Evolutionary conservation across 2,329 filamentous ascomycete genomes (phyloP), one percentile per base, ranked within the genome.

Genomic region (Drechslerella dactyloides): DNA sequence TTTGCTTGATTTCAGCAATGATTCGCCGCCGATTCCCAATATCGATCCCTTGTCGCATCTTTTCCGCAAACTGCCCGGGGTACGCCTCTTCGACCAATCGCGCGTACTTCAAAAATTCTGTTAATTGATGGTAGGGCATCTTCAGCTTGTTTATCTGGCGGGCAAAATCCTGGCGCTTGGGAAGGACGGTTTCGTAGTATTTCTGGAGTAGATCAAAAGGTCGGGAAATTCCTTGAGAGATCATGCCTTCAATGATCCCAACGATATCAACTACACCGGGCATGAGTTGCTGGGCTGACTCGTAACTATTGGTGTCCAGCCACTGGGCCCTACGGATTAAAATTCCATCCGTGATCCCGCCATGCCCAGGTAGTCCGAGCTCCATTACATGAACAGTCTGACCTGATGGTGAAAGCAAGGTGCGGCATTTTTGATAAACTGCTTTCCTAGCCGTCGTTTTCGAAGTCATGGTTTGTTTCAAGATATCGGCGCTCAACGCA

Each of bases 321-420:
- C 46, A 51, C 46, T 42, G 44, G 1, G 15, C 37, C 37, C 37
- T 42, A 42, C 37, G 37, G 13, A 42, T 4, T 42, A 42, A 15
- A 2, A 6, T 42, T 13, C 37, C 13, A 13, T 42, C 13, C 2
- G 15, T 6, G 2, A 42, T 42, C 37, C 1, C 40, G 15, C 46
- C 56, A 40, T 60, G 19, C 5, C 56, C 56, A 6, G 46, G 24
- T 11, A 27, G 15, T 11, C 46, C 56, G 15, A 60, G 44, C 10
- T 60, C 56, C 11, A 59, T 37, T 17, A 52, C 10, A 24, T 52
- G 56, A n/a, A 60, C 24, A 35, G 46, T 37, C 6, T 60, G 15
- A 1, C 44, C 56, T 7, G 17, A 19, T 52, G n/a, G 13, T 35
- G 46, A 50, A 27, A 50, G 46, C 17, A 60, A 21, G 10, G 35